Conservation (phyloP, 2,329 filamentous ascomycete species). For the Beauveria pseudobassiana region DNA sequence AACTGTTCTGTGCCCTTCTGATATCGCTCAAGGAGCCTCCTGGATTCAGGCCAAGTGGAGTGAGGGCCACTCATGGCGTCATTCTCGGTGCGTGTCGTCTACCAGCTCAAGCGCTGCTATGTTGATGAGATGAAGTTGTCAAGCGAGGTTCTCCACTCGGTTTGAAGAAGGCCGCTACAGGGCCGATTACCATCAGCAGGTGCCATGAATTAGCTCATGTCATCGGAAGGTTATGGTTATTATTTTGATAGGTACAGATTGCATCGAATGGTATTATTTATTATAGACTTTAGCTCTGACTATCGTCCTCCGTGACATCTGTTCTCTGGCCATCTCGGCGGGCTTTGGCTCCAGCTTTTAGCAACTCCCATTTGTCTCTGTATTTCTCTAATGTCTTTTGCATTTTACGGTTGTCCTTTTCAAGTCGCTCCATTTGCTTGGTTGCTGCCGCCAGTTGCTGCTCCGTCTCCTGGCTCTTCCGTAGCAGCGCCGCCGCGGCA, state of each 20-base stretch:
- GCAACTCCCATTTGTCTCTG: constrained; percentile 52
- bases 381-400: constrained; percentile 51
- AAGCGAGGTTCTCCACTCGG: background rate
- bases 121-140: background rate
- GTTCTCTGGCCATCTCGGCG: constrained; percentile 23
- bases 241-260: too few species aligned
- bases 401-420: constrained; percentile 53
- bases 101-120: background rate
- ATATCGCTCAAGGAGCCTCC: background rate
- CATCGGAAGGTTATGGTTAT: too few species aligned
- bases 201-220: background rate
- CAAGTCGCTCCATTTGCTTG: constrained; percentile 57
- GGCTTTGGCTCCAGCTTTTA: constrained; percentile 55
- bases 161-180: background rate
- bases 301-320: constrained; percentile 6
- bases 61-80: background rate
- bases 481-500: constrained; percentile 25
- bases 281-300: background rate
- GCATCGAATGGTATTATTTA: background rate
- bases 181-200: background rate
- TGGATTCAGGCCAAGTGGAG: background rate
- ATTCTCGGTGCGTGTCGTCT: background rate
- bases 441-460: constrained; percentile 51
- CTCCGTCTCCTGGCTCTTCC: constrained; percentile 57
- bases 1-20: background rate